Evolutionary conservation across 305 asterid genomes (phyloP).

Genomic region (Solanum chacoense): DNA sequence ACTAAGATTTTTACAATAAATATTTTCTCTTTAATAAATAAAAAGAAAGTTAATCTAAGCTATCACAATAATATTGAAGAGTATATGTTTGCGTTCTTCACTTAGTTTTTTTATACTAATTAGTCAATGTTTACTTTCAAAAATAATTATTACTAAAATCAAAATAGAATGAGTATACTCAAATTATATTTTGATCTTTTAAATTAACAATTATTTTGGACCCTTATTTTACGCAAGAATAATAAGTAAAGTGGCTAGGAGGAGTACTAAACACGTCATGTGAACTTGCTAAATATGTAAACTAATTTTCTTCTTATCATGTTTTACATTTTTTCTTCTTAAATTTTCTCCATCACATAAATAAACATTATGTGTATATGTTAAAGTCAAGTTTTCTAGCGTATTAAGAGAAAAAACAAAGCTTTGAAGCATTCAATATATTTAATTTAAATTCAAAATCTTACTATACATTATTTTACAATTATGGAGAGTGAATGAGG

Average conservation of each 20-base stretch:
- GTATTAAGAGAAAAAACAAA: background rate
- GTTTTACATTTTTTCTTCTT: background rate
- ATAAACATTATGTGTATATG: background rate
- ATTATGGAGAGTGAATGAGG: background rate
- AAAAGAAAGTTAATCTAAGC: background rate
- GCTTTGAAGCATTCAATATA: background rate
- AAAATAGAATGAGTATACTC: background rate
- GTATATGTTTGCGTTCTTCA: background rate
- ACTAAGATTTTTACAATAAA: background rate
- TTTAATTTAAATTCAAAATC: background rate
- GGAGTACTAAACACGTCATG: background rate
- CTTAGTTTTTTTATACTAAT: background rate
- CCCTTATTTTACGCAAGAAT: background rate
- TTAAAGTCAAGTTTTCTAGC: background rate
- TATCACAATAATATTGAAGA: background rate
- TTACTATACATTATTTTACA: background rate
- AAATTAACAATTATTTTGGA: background rate
- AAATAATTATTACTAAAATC: background rate
- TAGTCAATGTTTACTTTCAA: background rate
- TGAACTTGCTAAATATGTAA: background rate
- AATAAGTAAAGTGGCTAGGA: background rate
- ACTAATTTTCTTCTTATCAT: background rate
- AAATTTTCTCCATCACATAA: background rate
- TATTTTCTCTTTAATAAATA: background rate
- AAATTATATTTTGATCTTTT: background rate